These are phyloP conservation scores for Fraxinus excelsior DNA, from an alignment of 257 asterid genomes.

Conservation along the genomic window DNA sequence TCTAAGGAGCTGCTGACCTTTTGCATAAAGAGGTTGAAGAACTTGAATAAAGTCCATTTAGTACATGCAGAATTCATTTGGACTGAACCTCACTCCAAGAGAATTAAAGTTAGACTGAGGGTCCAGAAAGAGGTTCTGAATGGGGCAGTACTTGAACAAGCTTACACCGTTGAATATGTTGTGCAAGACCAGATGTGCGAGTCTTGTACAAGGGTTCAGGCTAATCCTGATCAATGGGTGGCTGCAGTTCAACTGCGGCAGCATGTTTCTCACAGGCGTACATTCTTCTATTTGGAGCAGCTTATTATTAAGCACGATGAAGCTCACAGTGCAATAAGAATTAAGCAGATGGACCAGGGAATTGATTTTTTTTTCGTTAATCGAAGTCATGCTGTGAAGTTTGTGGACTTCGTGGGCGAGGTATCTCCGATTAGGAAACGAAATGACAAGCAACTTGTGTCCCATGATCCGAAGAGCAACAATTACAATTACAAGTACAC, in stretches of 20 bases:
- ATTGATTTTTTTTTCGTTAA: conserved; percentile 27
- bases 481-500: conserved; percentile 25
- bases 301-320: conserved; percentile 27
- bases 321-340: conserved; percentile 23
- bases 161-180: conserved; percentile 22
- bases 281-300: conserved; percentile 32
- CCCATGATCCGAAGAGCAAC: conserved; percentile 30
- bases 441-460: conserved; percentile 25
- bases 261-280: conserved; percentile 27
- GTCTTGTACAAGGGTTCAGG: conserved; percentile 23
- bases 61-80: background rate
- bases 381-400: conserved; percentile 31
- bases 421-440: conserved; percentile 17
- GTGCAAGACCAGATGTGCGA: conserved; percentile 34
- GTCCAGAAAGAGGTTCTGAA: conserved; percentile 28
- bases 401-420: conserved; percentile 20
- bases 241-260: conserved; percentile 30
- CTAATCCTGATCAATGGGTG: conserved; percentile 35
- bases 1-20: background rate
- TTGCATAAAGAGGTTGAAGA: background rate
- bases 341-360: conserved; percentile 30
- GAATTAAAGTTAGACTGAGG: background rate
- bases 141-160: conserved; percentile 26
- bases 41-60: background rate
- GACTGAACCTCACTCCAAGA: conserved; percentile 8